Conservation (phyloP, 495 filamentous ascomycete genomes). For the Sporormia fimetaria region DNA sequence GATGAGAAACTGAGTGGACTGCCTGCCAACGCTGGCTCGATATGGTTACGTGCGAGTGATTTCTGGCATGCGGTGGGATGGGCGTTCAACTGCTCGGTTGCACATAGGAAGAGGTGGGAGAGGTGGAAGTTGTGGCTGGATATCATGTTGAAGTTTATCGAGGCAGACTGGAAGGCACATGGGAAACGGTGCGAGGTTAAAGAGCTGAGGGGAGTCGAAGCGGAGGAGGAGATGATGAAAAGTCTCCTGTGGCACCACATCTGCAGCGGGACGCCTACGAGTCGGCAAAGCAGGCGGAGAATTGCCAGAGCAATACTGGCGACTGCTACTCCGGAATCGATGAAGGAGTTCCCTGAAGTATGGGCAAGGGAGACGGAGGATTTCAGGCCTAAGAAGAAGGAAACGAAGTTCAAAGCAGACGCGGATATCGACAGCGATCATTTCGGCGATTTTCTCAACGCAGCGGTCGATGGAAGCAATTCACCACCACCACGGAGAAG, state of each 20-base stretch:
- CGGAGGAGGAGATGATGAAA: slow-evolving; percentile 20
- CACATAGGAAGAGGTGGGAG: slow-evolving; percentile 60
- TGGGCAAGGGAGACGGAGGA: slow-evolving; percentile 49
- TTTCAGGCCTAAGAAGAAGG: slow-evolving; percentile 28
- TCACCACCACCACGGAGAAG: no score
- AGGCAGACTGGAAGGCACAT: slow-evolving; percentile 62
- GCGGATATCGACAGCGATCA: slow-evolving; percentile 48
- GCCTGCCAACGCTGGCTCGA: slow-evolving; percentile 49
- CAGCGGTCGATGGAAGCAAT: no score
- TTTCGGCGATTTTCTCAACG: slow-evolving; percentile 43
- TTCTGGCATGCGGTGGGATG: slow-evolving; percentile 88
- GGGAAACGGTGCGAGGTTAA: slow-evolving; percentile 28
- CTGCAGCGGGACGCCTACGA: slow-evolving; percentile 25
- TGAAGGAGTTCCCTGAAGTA: slow-evolving; percentile 48
- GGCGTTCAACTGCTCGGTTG: slow-evolving; percentile 82
- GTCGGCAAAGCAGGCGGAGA: slow-evolving; percentile 37
- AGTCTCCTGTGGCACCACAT: slow-evolving; percentile 50
- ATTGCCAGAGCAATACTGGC: slow-evolving; percentile 56
- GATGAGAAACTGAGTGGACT: slow-evolving; percentile 40
- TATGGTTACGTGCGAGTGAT: slow-evolving; percentile 65
- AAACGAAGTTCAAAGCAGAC: slow-evolving; percentile 32
- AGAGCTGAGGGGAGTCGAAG: slow-evolving; percentile 18
- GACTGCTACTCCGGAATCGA: slow-evolving; percentile 38
- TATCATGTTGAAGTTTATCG: slow-evolving; percentile 65
- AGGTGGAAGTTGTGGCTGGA: slow-evolving; percentile 75